phyloP scores from a whole-genome alignment of 163 green algal genomes.

The Volvox carteri region DNA sequence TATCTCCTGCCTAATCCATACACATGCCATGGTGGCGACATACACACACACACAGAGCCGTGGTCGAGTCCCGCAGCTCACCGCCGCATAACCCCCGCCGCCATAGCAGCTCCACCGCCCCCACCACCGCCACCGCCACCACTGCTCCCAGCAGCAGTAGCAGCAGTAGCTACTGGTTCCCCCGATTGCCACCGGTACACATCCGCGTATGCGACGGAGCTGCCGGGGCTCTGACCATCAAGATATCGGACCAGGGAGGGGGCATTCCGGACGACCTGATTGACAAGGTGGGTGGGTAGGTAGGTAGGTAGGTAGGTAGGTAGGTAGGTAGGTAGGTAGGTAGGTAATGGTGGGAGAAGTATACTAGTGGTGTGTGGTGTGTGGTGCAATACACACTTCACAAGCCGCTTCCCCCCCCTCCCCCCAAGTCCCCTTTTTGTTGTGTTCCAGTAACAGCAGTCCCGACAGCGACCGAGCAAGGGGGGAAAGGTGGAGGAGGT shows the following conservation, averaged over 20 bases:
- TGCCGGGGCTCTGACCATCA: slow-evolving; percentile 53
- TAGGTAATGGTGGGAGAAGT: too few relatives aligned
- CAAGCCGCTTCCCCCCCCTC: too few relatives aligned
- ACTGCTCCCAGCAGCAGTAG: neutral
- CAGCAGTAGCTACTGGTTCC: neutral
- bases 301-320: neutral
- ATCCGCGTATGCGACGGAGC: slow-evolving; percentile 78
- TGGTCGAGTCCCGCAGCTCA: slow-evolving; percentile 61
- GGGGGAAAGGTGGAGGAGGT: neutral
- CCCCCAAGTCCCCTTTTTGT: too few relatives aligned
- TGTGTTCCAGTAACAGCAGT: too few relatives aligned
- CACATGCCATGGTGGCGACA: too few relatives aligned
- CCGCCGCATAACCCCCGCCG: neutral
- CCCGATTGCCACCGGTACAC: slow-evolving; percentile 71
- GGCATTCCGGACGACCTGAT: slow-evolving; percentile 71
- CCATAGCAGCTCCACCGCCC: neutral
- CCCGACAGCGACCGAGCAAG: too few relatives aligned
- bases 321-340: neutral
- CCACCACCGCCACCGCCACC: neutral
- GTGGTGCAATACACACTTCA: too few relatives aligned
- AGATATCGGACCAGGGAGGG: slow-evolving; percentile 83
- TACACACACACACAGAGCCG: too few relatives aligned
- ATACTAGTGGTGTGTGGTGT: too few relatives aligned
- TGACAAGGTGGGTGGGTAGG: slow-evolving; percentile 40
- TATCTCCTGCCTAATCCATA: too few relatives aligned